These are phyloP conservation scores for Thelonectria rubi DNA, from an alignment of 2,329 filamentous ascomycete genomes.

Conservation along the genomic window DNA sequence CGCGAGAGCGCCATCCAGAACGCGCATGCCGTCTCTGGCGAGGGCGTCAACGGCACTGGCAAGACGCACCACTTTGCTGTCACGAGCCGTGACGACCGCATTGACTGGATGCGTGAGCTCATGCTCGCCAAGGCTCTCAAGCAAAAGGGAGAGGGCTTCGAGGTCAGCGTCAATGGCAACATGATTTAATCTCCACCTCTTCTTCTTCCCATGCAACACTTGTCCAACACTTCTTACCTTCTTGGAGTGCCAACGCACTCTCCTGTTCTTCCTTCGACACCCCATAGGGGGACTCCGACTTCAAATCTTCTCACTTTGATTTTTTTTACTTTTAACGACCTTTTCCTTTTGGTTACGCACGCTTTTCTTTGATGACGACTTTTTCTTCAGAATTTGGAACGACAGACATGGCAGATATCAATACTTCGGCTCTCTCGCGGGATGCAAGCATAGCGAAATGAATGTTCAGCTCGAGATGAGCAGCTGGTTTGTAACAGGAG, in stretches of 20 bases:
- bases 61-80: slow-evolving; percentile 97
- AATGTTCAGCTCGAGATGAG: slow-evolving; percentile 41
- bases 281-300: not conserved
- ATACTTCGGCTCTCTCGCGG: slow-evolving; percentile 41
- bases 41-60: slow-evolving; percentile 67
- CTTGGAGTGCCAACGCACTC: not conserved
- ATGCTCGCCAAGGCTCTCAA: slow-evolving; percentile 90
- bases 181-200: slow-evolving; percentile 63
- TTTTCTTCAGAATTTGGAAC: slow-evolving; percentile 38
- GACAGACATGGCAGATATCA: slow-evolving; percentile 36
- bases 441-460: slow-evolving; percentile 42
- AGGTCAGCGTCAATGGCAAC: slow-evolving; percentile 83
- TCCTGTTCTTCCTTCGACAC: not conserved
- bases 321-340: slow-evolving; percentile 5
- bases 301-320: not conserved
- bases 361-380: slow-evolving; percentile 18
- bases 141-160: slow-evolving; percentile 84
- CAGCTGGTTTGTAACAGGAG: slow-evolving; percentile 33
- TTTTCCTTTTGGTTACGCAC: slow-evolving; percentile 12
- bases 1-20: slow-evolving; percentile 59
- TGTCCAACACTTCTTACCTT: slow-evolving; percentile 5
- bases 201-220: slow-evolving; percentile 1
- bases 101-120: slow-evolving; percentile 96
- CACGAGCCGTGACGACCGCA: slow-evolving; percentile 79
- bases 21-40: slow-evolving; percentile 45